A percentile compares a stretch with the other conserved stretches of the same genome.
Evolutionary conservation across 768 basidiomycete genomes (phyloP).

Genomic region (Hemileccinum impolitum): DNA sequence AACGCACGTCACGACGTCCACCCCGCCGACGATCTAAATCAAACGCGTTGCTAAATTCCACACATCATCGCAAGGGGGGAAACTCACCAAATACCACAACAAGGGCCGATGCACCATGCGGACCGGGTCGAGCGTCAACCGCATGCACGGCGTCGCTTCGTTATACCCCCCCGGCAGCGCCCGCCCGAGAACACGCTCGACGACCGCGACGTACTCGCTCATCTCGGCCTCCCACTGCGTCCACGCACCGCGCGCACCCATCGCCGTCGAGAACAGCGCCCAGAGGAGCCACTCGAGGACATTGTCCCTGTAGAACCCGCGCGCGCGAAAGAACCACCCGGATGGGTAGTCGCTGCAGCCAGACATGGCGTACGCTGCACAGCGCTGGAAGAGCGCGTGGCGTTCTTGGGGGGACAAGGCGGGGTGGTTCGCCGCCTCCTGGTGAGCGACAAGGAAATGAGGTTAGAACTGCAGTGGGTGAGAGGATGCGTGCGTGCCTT

Average conservation of each 20-base stretch:
- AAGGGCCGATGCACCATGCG: constrained; percentile 52
- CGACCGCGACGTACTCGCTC: constrained; percentile 38
- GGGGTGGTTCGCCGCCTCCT: constrained; percentile 39
- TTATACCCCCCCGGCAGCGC: constrained; percentile 41
- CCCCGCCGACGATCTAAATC: constrained; percentile 47
- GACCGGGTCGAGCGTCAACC: constrained; percentile 57
- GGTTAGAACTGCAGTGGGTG: background rate
- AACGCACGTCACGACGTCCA: constrained; percentile 47
- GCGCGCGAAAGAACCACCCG: constrained; percentile 51
- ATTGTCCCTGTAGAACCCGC: constrained; percentile 42
- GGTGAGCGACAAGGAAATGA: background rate
- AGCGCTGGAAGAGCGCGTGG: constrained; percentile 46
- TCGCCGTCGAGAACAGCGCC: constrained; percentile 51
- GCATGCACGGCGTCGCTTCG: constrained; percentile 41
- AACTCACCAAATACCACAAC: constrained; percentile 59
- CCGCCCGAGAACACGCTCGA: constrained; percentile 42
- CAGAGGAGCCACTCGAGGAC: constrained; percentile 62
- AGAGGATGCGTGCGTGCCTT: constrained; percentile 28
- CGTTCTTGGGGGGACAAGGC: constrained; percentile 40
- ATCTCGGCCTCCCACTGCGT: constrained; percentile 47
- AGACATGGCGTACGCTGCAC: constrained; percentile 26
- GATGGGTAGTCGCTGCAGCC: constrained; percentile 29
- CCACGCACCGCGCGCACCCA: constrained; percentile 12
- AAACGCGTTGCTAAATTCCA: background rate
- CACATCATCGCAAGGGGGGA: background rate